Percentiles rank a stretch among this genome's conserved stretches.
These are phyloP conservation scores for Evansstolkia leycettana DNA, from an alignment of 495 filamentous ascomycete species.

Conservation along the genomic window DNA sequence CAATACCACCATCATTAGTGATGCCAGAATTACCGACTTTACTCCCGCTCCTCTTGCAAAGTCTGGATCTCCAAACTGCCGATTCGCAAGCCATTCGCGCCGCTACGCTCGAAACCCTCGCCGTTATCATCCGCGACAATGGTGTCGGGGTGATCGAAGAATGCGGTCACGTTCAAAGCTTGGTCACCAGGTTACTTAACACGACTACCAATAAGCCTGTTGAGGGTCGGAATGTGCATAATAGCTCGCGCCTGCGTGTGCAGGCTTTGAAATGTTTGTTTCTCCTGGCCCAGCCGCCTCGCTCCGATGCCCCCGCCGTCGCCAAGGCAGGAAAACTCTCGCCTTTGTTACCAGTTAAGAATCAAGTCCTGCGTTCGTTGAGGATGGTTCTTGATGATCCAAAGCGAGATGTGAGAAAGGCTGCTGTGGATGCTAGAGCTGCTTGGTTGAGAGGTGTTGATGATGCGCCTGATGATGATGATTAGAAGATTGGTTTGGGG, in stretches of 20 bases:
- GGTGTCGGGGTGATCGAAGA: constrained; percentile 37
- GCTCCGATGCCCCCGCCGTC: constrained; percentile 13
- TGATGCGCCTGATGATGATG: constrained; percentile 49
- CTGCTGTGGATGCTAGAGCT: constrained; percentile 55
- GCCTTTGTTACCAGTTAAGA: constrained; percentile 45
- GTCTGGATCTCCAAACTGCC: constrained; percentile 45
- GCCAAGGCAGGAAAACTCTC: constrained; percentile 25
- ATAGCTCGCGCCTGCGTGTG: constrained; percentile 34
- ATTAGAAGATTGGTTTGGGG: constrained; percentile 12
- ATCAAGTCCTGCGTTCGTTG: constrained; percentile 42
- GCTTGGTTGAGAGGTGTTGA: constrained; percentile 48
- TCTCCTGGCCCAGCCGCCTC: constrained; percentile 34
- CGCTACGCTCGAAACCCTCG: constrained; percentile 49
- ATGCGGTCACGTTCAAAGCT: constrained; percentile 46
- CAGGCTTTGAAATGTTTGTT: constrained; percentile 44
- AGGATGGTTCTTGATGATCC: constrained; percentile 48
- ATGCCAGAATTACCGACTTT: constrained; percentile 46
- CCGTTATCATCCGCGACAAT: constrained; percentile 45
- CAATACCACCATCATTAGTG: constrained; percentile 46
- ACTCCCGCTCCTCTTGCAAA: constrained; percentile 57
- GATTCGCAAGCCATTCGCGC: constrained; percentile 42
- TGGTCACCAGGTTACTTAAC: constrained; percentile 46
- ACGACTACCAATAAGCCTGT: constrained; percentile 16
- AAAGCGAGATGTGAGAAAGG: constrained; percentile 53
- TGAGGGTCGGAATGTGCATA: constrained; percentile 5